These are phyloP conservation scores for Xerocomellus chrysenteron DNA, from an alignment of 768 basidiomycete species.

Conservation along the genomic window DNA sequence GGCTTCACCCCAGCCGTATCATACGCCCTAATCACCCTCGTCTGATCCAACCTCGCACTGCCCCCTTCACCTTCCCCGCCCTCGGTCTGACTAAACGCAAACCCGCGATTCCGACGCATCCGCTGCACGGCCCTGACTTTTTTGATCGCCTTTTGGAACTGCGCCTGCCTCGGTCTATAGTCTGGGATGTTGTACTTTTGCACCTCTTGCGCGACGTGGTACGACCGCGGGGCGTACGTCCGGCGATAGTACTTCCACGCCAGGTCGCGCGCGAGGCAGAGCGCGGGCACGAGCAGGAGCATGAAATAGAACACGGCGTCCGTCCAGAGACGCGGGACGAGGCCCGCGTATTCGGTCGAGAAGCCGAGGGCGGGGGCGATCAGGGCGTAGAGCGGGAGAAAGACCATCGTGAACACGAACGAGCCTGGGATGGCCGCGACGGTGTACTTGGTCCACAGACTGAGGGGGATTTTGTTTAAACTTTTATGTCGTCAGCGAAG, in stretches of 20 bases:
- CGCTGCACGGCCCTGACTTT: constrained; percentile 99
- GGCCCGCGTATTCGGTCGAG: constrained; percentile 85
- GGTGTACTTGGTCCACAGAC: constrained; percentile 99
- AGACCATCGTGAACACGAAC: constrained; percentile 94
- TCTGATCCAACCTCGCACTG: constrained; percentile 68
- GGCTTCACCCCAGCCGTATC: constrained; percentile 81
- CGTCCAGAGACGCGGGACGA: constrained; percentile 89
- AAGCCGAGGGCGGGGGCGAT: constrained; percentile 86
- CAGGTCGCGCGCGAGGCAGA: constrained; percentile 87
- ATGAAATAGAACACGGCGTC: constrained; percentile 88
- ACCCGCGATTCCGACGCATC: constrained; percentile 94
- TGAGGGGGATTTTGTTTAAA: constrained; percentile 29
- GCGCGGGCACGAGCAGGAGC: constrained; percentile 76
- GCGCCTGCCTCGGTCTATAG: constrained; percentile 95
- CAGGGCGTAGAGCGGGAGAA: constrained; percentile 86
- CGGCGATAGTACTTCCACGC: constrained; percentile 98
- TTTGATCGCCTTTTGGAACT: constrained; percentile 99
- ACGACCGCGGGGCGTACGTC: constrained; percentile 88
- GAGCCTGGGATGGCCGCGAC: constrained; percentile 98
- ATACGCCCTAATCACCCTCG: constrained; percentile 80
- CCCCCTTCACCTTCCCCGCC: constrained; percentile 43
- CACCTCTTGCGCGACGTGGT: constrained; percentile 98
- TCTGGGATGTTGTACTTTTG: constrained; percentile 98
- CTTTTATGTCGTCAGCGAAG: not conserved
- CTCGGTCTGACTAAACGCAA: constrained; percentile 98